Percentiles rank a stretch among this genome's conserved stretches.
phyloP scores from a whole-genome alignment of 805 yeast genomes.

The Scheffersomyces spartinae region DNA sequence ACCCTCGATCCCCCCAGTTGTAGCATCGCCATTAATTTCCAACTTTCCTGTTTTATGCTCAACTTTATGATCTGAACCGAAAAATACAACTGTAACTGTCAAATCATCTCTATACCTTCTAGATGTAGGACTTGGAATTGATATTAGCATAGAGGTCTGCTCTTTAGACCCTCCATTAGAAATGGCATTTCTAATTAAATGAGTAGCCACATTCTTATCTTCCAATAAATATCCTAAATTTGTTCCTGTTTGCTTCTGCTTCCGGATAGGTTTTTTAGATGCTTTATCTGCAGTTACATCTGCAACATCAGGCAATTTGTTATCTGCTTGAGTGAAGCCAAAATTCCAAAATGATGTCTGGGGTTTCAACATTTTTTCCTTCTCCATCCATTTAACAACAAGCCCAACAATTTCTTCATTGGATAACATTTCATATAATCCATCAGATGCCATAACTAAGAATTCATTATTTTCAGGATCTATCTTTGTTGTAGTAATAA shows the following conservation, averaged over 20 bases:
- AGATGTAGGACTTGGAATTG: conserved; percentile 85
- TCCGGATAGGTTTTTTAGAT: conserved; percentile 69
- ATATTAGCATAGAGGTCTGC: conserved; percentile 76
- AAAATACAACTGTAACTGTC: conserved; percentile 91
- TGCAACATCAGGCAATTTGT: conserved; percentile 48
- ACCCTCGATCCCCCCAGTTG: conserved; percentile 41
- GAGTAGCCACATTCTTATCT: conserved; percentile 87
- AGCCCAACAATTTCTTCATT: conserved; percentile 89
- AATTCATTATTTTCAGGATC: conserved; percentile 67
- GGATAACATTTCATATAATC: conserved; percentile 80
- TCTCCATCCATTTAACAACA: conserved; percentile 89
- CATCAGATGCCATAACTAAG: conserved; percentile 88
- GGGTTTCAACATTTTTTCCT: conserved; percentile 49
- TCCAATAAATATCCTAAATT: conserved; percentile 44
- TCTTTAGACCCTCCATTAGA: conserved; percentile 80
- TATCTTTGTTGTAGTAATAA: conserved; percentile 69
- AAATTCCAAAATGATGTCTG: conserved; percentile 36
- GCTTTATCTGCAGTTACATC: conserved; percentile 51
- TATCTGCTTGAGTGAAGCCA: conserved; percentile 22
- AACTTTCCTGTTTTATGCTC: conserved; percentile 35
- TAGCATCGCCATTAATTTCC: conserved; percentile 46
- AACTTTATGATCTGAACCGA: conserved; percentile 47
- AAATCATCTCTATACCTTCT: conserved; percentile 91
- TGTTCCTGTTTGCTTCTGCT: conserved; percentile 21
- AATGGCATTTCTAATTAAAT: conserved; percentile 84